Evolutionary conservation across 1,139 yeast species (phyloP), one percentile per base, ranked within the genome.

Genomic region (Diutina catenulata): DNA sequence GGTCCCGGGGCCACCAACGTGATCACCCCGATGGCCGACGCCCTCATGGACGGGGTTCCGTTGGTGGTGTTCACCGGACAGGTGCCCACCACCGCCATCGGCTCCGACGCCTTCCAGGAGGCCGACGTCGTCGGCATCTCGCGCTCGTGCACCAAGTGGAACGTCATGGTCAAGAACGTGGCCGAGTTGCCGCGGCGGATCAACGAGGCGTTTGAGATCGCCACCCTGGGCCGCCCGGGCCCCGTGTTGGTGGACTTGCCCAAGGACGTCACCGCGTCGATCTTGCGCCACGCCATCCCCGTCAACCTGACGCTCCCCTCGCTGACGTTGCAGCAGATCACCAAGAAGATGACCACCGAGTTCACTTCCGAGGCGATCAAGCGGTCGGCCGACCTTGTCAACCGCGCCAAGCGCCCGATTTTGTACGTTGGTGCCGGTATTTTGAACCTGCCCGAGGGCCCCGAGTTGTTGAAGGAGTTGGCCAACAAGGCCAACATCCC

Each of bases 1-100:
- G 98, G 98, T 39, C 98, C 98, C 13, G 98, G 97, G 53, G 98
- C 98, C 36, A 91, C 98, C 40, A 91, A 91, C 55, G 95, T 91
- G 43, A 78, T 91, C 45, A 91, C 98, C 14, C 96, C 98, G 40
- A 74, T 91, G 84, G 95, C 95, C 44, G 98, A 91, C 59, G 98
- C 98, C 16, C 69, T 91, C 45, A 86, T 93, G 52, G 98, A 91
- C 59, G 98, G 98, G 62, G 87, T 87, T 33, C 98, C 98, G 41
- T 71, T 91, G 67, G 91, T 91, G 47, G 97, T 91, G n/a, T 91
- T 91, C 64, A 75, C 95, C 8, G 98, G 98, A 43, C 98, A 91
- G 70, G 98, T 91, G 29, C 86, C 95, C 42, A 91, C 98, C 33
- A 64, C 80, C 40, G 91, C 95, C 38, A 88, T 91, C 52, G 98